These are phyloP conservation scores for Periconia macrospinosa DNA, from an alignment of 2,329 filamentous ascomycete genomes.

Conservation along the genomic window DNA sequence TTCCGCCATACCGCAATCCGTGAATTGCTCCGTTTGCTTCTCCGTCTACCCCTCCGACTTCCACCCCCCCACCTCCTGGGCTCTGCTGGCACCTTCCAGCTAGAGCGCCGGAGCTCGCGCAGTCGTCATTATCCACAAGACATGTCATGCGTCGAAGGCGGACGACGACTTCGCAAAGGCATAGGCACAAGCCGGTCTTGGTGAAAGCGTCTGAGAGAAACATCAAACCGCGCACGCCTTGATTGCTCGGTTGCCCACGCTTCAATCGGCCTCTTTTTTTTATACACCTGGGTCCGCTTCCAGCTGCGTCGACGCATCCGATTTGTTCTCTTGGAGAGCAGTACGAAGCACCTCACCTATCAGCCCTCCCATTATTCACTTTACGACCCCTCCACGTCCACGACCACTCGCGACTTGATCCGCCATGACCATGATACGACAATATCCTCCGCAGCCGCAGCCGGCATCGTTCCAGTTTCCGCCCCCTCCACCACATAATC, in stretches of 20 bases:
- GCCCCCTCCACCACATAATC: slow-evolving; percentile 24
- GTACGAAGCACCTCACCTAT: no score
- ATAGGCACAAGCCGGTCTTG: slow-evolving; percentile 46
- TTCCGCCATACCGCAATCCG: not conserved
- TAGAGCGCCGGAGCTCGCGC: slow-evolving; percentile 15
- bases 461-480: slow-evolving; percentile 30
- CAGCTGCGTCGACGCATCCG: slow-evolving; percentile 2
- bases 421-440: slow-evolving; percentile 45
- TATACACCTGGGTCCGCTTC: not conserved
- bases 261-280: not conserved
- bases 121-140: slow-evolving; percentile 27
- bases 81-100: slow-evolving; percentile 30
- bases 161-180: slow-evolving; percentile 46
- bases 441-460: slow-evolving; percentile 38
- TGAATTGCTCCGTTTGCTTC: not conserved
- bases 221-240: slow-evolving; percentile 4
- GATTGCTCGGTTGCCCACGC: not conserved
- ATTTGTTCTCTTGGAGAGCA: no score
- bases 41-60: not conserved
- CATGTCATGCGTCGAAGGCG: slow-evolving; percentile 42
- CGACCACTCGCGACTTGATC: slow-evolving; percentile 6
- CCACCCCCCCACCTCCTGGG: slow-evolving; percentile 18
- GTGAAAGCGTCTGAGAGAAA: slow-evolving; percentile 32
- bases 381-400: no score
- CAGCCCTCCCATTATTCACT: not conserved